Evolutionary conservation across 2,329 filamentous ascomycete genomes (phyloP), one percentile per base, ranked within the genome.

Genomic region (Colletotrichum gigasporum): DNA sequence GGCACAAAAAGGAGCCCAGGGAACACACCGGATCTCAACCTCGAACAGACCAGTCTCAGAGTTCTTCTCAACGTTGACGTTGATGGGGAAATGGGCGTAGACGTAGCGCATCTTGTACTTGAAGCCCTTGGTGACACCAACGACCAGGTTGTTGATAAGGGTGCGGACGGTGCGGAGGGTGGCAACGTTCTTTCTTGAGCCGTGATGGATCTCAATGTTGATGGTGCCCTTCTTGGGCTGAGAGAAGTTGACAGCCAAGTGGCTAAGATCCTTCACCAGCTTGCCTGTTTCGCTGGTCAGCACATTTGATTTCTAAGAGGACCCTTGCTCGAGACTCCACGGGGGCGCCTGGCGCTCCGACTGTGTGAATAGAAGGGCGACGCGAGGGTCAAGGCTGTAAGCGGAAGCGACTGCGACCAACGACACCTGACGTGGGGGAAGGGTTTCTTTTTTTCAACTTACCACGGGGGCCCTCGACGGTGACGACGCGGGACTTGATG

Each of bases 51-150:
- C 94, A 70, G 93, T 96, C 86, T 98, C 96, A 78, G 83, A 81
- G 89, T 95, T 95, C 91, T 97, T 94, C 77, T 97, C 94, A 74
- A 99, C 84, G 89, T 97, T 98, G 87, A 99, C 95, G 90, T 99
- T 99, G 93, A 99, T 99, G 85, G 96, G 96, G 82, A 99, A 99
- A 91, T 99, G 96, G 82, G 96, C 96, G 83, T 99, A 99, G 84
- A 99, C 96, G 87, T 99, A 99, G 79, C 96, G 93, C 95, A 99
- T 98, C 93, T 99, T 99, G 92, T 99, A 99, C 88, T 96, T 96
- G 93, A 91, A 99, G 75, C 96, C 96, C 88, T 95, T 97, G 82
- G 96, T 99, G 73, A 99, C 96, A 83, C 96, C 96, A 77, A 94
- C 90, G 83, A 99, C 92, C 85, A 99, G 82, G 91, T 99, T 99